Evolutionary conservation across 257 asterid species (phyloP).

Genomic region (Prunella vulgaris): DNA sequence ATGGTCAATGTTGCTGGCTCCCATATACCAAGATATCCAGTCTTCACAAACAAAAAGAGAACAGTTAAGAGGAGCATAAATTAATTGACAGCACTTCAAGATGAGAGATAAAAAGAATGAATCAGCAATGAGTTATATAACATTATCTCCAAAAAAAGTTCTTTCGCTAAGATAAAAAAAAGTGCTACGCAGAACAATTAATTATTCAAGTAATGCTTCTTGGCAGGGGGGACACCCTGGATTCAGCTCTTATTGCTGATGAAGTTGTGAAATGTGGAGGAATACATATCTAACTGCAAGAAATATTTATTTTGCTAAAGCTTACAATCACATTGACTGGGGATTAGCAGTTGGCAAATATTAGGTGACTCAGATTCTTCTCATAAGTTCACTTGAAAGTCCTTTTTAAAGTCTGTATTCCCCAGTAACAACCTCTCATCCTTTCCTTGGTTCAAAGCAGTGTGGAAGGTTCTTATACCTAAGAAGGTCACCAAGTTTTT

Average conservation of each 20-base stretch:
- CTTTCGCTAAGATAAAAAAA: neutral
- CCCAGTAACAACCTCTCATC: neutral
- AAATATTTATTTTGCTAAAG: neutral
- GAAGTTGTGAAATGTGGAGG: neutral
- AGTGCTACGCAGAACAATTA: neutral
- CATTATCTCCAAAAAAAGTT: neutral
- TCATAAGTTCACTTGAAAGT: neutral
- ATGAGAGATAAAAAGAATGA: neutral
- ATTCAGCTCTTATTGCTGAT: neutral
- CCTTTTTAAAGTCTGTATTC: neutral
- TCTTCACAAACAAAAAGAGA: slow-evolving; percentile 40
- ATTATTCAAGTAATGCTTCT: neutral
- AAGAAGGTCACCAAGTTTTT: no score
- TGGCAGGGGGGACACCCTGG: neutral
- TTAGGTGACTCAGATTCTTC: neutral
- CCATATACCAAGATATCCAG: slow-evolving; percentile 79
- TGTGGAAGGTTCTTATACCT: neutral
- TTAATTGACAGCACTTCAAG: slow-evolving; percentile 11
- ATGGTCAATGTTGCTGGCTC: slow-evolving; percentile 81
- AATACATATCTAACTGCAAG: neutral
- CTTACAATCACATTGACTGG: neutral
- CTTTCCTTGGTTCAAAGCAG: neutral
- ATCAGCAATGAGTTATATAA: neutral
- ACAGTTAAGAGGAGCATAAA: slow-evolving; percentile 12
- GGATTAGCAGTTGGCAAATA: neutral